Percentiles rank a stretch among this genome's conserved stretches.
Evolutionary conservation across 2,329 filamentous ascomycete genomes (phyloP).

Genomic region (Zymoseptoria pseudotritici): DNA sequence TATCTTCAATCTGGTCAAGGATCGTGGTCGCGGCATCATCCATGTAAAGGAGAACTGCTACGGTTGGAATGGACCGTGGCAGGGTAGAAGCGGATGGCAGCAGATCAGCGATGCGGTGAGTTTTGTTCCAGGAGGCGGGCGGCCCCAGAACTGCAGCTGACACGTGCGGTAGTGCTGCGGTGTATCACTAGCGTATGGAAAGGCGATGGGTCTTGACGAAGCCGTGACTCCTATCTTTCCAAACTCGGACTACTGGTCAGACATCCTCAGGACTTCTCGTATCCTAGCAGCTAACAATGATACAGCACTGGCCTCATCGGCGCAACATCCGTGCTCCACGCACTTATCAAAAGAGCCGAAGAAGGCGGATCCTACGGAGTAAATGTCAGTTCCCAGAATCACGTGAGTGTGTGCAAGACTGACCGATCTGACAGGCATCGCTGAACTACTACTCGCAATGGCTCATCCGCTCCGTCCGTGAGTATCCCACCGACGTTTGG

Average conservation of each 20-base stretch:
- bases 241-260: conserved; percentile 19
- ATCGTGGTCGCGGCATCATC: conserved; percentile 39
- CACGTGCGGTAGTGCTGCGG: conserved; percentile 1
- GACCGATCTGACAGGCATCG: neutral
- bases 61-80: conserved; percentile 45
- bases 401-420: neutral
- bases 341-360: conserved; percentile 18
- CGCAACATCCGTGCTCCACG: conserved; percentile 16
- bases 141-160: neutral
- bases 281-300: neutral
- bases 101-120: conserved; percentile 43
- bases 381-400: conserved; percentile 3
- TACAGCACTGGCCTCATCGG: conserved; percentile 19
- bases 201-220: conserved; percentile 13
- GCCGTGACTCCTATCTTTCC: conserved; percentile 21
- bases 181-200: conserved; percentile 10
- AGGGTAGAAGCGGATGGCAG: conserved; percentile 45
- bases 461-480: conserved; percentile 21
- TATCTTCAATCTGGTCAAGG: conserved; percentile 36
- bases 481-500: conserved; percentile 36
- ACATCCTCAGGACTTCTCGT: neutral
- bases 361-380: conserved; percentile 21
- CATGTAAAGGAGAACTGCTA: conserved; percentile 49
- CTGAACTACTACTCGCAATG: conserved; percentile 26
- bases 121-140: neutral